These are phyloP conservation scores for Neotropicomus parvogracilis DNA, from an alignment of 1,284 basidiomycete genomes.

Conservation along the genomic window DNA sequence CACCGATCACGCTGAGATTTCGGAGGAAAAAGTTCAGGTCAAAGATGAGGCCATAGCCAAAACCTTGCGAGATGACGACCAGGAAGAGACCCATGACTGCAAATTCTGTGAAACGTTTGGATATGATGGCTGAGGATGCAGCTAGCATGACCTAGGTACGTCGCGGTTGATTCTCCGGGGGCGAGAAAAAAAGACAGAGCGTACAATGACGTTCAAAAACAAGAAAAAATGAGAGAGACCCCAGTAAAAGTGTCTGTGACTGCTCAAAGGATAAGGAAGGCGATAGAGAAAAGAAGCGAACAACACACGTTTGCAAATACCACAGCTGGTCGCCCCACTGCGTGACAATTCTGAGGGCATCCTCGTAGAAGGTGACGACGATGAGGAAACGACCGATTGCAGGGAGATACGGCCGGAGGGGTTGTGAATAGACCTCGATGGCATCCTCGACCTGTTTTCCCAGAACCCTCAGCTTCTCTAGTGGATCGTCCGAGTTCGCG, in stretches of 20 bases:
- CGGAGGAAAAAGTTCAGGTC: conserved; percentile 99
- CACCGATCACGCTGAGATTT: conserved; percentile 89
- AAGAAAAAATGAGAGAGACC: conserved; percentile 93
- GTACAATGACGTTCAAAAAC: conserved; percentile 85
- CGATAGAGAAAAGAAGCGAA: conserved; percentile 1
- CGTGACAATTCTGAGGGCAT: conserved; percentile 88
- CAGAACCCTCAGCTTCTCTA: conserved; percentile 79
- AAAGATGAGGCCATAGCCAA: conserved; percentile 93
- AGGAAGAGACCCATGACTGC: conserved; percentile 85
- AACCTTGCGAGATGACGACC: conserved; percentile 93
- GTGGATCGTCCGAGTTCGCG: conserved; percentile 75
- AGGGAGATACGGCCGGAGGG: conserved; percentile 92
- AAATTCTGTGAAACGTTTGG: conserved; percentile 84
- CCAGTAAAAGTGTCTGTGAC: conserved; percentile 94
- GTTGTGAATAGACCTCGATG: conserved; percentile 90
- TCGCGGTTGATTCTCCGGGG: not conserved
- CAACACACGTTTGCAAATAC: conserved; percentile 79
- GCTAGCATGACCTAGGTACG: conserved; percentile 78
- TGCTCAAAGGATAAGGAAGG: conserved; percentile 30
- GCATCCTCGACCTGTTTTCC: conserved; percentile 87
- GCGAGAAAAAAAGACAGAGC: conserved; percentile 34
- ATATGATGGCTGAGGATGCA: conserved; percentile 86
- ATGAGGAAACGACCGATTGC: conserved; percentile 96
- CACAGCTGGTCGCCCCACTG: conserved; percentile 97
- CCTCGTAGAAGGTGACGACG: conserved; percentile 97